phyloP scores from a whole-genome alignment of 148 eudicot genomes.

The Persicaria maculosa region DNA sequence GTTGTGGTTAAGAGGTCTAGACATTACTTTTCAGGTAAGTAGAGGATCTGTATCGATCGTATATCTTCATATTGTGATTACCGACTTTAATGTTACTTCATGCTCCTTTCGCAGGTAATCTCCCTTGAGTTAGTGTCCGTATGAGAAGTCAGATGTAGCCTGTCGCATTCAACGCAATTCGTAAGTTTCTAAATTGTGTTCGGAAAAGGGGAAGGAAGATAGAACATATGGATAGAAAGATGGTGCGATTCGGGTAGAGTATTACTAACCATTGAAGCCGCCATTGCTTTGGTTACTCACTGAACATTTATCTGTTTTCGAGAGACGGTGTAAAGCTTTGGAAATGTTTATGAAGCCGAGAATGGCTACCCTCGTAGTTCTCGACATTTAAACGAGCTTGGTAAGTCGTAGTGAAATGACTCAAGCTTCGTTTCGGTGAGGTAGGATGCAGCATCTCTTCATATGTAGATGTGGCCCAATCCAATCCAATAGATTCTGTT shows the following conservation, averaged over 20 bases:
- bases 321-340: background rate
- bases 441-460: background rate
- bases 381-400: background rate
- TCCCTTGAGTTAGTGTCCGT: background rate
- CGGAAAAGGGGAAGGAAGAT: background rate
- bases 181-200: slow-evolving; percentile 1
- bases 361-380: background rate
- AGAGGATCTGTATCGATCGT: background rate
- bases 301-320: background rate
- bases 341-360: background rate
- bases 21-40: slow-evolving; percentile 26
- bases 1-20: slow-evolving; percentile 53
- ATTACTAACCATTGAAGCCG: slow-evolving; percentile 1
- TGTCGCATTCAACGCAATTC: background rate
- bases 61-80: background rate
- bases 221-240: background rate
- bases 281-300: slow-evolving; percentile 1
- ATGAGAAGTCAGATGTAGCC: background rate
- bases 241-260: background rate
- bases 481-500: too few relatives aligned
- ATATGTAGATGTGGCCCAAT: too few relatives aligned
- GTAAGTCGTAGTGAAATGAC: background rate
- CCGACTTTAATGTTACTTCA: background rate
- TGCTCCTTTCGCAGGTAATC: background rate
- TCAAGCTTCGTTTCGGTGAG: background rate